Conservation (phyloP, 768 basidiomycete genomes). For the Tricholoma furcatifolium region DNA sequence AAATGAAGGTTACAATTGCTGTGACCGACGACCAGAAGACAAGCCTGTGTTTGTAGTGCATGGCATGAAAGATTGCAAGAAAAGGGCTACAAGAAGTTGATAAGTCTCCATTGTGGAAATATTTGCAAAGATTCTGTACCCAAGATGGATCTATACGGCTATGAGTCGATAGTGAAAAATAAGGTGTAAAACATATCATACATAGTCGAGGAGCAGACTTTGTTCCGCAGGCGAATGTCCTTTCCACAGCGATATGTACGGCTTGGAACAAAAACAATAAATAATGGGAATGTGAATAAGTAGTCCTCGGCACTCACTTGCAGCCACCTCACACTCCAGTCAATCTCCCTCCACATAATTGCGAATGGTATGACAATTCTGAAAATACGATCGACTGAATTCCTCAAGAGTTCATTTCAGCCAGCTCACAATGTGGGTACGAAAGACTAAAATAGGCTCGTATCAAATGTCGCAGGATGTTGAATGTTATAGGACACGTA, state of each 20-base stretch:
- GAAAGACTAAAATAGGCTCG: conserved; percentile 44
- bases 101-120: background rate
- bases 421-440: conserved; percentile 48
- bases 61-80: conserved; percentile 40
- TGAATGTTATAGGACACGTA: conserved; percentile 17
- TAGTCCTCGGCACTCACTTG: conserved; percentile 43
- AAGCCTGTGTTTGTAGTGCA: conserved; percentile 52
- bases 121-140: conserved; percentile 27
- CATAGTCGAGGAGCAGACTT: conserved; percentile 67
- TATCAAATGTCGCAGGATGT: conserved; percentile 1
- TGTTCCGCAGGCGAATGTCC: conserved; percentile 55
- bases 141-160: conserved; percentile 37
- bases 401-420: background rate
- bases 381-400: background rate
- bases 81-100: conserved; percentile 37
- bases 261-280: conserved; percentile 33
- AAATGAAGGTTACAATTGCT: conserved; percentile 41
- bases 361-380: conserved; percentile 51
- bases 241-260: conserved; percentile 56
- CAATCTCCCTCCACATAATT: conserved; percentile 47
- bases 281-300: conserved; percentile 8
- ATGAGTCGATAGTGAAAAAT: background rate
- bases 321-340: conserved; percentile 55
- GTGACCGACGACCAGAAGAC: conserved; percentile 52
- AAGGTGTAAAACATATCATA: conserved; percentile 26